phyloP scores from a whole-genome alignment of 1,284 basidiomycete species.

The Puccinia coronata region DNA sequence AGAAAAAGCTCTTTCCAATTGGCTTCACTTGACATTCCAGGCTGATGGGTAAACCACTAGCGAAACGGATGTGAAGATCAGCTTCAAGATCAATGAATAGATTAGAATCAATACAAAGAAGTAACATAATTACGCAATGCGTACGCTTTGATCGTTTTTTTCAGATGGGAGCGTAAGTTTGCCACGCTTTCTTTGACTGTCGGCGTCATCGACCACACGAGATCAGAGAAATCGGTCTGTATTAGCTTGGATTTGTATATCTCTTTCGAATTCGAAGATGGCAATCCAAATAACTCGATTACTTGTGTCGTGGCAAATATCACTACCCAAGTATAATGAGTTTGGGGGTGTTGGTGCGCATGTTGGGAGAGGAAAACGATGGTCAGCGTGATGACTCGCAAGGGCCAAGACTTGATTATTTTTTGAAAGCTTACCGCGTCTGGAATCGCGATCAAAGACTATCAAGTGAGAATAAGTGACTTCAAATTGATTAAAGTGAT shows the following conservation, averaged over 20 bases:
- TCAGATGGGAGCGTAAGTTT: constrained; percentile 8
- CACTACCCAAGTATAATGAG: not conserved
- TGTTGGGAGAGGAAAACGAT: not conserved
- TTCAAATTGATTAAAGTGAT: constrained; percentile 27
- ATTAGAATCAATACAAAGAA: not conserved
- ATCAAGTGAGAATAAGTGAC: constrained; percentile 28
- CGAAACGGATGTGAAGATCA: not conserved
- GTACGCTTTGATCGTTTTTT: constrained; percentile 20
- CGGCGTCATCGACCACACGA: constrained; percentile 19
- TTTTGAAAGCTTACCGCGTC: constrained; percentile 10
- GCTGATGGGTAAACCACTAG: constrained; percentile 4
- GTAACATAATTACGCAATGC: not conserved
- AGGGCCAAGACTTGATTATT: not conserved
- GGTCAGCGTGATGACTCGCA: not conserved
- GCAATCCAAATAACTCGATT: constrained; percentile 15
- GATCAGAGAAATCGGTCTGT: constrained; percentile 14
- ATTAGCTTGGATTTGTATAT: constrained; percentile 32
- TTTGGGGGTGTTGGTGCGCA: not conserved
- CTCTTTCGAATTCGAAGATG: constrained; percentile 4
- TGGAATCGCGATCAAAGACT: constrained; percentile 4
- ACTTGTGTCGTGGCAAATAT: constrained; percentile 29
- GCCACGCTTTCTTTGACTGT: not conserved
- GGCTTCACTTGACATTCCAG: constrained; percentile 25
- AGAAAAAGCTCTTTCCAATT: constrained; percentile 10
- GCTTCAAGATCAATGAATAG: not conserved